These are phyloP conservation scores for Phytophthora quininea DNA, from an alignment of 352 stramenopile genomes.

Conservation along the genomic window DNA sequence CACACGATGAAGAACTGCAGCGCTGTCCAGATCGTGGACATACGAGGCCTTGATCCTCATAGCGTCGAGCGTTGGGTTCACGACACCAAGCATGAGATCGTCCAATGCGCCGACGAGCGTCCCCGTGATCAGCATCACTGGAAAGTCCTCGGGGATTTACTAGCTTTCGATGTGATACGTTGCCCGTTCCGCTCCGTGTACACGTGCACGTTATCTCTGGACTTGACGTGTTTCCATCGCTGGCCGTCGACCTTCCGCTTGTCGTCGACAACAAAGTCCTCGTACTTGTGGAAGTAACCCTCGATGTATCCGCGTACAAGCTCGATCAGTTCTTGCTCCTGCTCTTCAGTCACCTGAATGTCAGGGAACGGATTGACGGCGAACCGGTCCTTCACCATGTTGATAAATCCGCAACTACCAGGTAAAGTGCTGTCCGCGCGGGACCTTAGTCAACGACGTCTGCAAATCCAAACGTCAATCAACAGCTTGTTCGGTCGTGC, in stretches of 20 bases:
- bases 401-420: not conserved
- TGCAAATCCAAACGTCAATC: not conserved
- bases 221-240: conserved; percentile 49
- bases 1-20: conserved; percentile 14
- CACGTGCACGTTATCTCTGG: conserved; percentile 48
- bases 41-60: conserved; percentile 28
- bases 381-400: conserved; percentile 35
- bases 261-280: conserved; percentile 35
- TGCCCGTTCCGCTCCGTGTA: conserved; percentile 36
- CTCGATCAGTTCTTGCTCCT: conserved; percentile 31
- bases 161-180: not conserved
- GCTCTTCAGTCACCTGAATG: conserved; percentile 26
- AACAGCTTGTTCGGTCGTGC: no score
- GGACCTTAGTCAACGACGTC: not conserved
- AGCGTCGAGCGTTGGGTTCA: conserved; percentile 21
- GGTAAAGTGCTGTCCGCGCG: not conserved
- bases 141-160: not conserved
- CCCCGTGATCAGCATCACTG: conserved; percentile 16
- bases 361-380: conserved; percentile 31
- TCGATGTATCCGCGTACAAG: conserved; percentile 39
- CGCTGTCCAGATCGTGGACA: conserved; percentile 18
- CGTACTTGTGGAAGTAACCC: conserved; percentile 47
- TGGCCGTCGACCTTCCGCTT: conserved; percentile 37
- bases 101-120: conserved; percentile 21
- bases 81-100: conserved; percentile 29